Evolutionary conservation across 2,329 filamentous ascomycete genomes (phyloP), one percentile per base, ranked within the genome.

Genomic region (Thelonectria rubi): DNA sequence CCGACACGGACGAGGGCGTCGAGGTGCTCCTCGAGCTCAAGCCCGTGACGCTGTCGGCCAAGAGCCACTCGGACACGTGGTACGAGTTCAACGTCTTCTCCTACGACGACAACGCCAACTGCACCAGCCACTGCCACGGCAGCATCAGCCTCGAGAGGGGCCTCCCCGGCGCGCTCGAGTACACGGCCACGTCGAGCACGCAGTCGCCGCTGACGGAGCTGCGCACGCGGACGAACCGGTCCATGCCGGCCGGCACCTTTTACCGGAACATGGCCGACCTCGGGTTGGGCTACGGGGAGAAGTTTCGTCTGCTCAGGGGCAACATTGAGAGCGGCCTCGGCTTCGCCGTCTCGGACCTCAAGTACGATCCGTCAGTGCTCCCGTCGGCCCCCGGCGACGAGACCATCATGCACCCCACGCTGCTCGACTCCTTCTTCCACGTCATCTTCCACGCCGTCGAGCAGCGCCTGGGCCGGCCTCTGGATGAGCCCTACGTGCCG

Each of bases 371-470:
- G 5, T 56, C 43, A 11, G 55, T 46, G 15, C 57, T 70, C 4
- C 62, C 63, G 3, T 59, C 63, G 11, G 62, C 66, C 12, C 34
- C 60, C 39, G 64, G 65, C n/a, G 69, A 72, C 21, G 67, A 69
- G 58, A 71, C 67, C 14, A 55, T 69, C 21, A 54, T 71, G 32
- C 68, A 70, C 40, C 68, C 69, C 1, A 69, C 66, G 9, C 65
- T 71, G 8, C 58, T 73, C 3, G 69, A 73, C 49, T 62, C 69
- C 12, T 66, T 68, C 58, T 72, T 72, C 62, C 69, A 72, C 49
- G 62, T 68, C 48, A 69, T 72, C 32, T 69, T 72, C 60, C 56
- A 66, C 43, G 68, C 70, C 3, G 58, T 72, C 8, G 69, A 72
- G 51, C 63, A 66, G n/a, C 60, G 65, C 6, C 62, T 69, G 10